Base-by-base conservation (phyloP, 163 green algal genomes). In the Prototheca wickerhamii region DNA sequence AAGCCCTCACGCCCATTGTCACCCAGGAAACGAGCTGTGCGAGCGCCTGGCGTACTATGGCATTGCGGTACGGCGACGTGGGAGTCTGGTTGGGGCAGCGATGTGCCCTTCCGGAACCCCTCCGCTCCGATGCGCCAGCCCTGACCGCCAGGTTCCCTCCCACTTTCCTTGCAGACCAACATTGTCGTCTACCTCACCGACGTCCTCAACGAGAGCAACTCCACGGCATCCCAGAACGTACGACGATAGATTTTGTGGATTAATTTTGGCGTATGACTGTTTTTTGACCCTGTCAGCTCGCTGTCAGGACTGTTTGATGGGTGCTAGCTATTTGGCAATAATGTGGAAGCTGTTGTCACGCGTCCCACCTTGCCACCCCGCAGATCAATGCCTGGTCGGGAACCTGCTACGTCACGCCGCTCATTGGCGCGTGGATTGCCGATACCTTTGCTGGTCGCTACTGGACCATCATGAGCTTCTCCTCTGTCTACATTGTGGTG, bases 351-450 rank as follows among this genome's bases (percentile, higher is more conserved):
- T 18, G 49, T 31, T 32, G 31, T 33, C 6, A 50, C n/a, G 6
- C 2, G 4, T 42, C 12, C 31, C 44, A n/a, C n/a, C n/a, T n/a
- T n/a, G n/a, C 7, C 23, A 43, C 18, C 33, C 4, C 42, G 12
- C 61, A 69, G 63, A 60, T 86, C 31, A 75, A 84, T 56, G 62
- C 79, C 18, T 89, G 82, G 71, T 74, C 72, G 43, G 79, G 79
- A 0, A 85, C 83, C 21, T 83, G 80, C 63, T 91, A 88, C 79
- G n/a, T 87, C 23, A 85, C 84, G 0, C 84, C 83, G 3, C 73
- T 90, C 23, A 49, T 90, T 20, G 83, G 83, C 18, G 83, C 83
- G 4, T 84, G 75, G 60, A 43, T 91, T 33, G 74, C 75, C 30
- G 83, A 90, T 56, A 75, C 75, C 3, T 76, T 64, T 51, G 54